phyloP scores from a whole-genome alignment of 75 land plant genomes.

The Pinus taeda region DNA sequence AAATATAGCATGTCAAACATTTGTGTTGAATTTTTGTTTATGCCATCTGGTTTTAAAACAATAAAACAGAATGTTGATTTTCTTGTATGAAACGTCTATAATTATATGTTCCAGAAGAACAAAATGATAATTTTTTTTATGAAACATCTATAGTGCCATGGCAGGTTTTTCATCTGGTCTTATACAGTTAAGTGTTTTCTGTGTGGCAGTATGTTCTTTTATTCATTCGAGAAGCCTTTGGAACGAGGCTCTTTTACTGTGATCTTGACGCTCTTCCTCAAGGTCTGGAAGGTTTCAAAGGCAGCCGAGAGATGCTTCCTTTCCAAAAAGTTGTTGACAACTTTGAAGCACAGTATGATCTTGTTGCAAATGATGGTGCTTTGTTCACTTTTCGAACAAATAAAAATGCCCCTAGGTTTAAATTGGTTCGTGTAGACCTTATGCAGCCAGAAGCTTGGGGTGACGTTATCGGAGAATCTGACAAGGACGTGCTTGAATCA shows the following conservation, averaged over 20 bases:
- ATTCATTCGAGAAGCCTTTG: conserved; percentile 72
- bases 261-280: conserved; percentile 55
- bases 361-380: conserved; percentile 84
- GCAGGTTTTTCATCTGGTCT: neutral
- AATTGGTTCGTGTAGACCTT: conserved; percentile 67
- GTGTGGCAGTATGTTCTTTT: conserved; percentile 30
- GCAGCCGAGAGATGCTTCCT: conserved; percentile 54
- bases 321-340: conserved; percentile 77
- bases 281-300: conserved; percentile 63
- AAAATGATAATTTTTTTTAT: neutral
- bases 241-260: conserved; percentile 82
- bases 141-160: neutral
- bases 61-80: too few species aligned
- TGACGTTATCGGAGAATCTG: conserved; percentile 70
- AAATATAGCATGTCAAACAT: neutral
- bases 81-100: too few species aligned
- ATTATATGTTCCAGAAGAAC: too few species aligned
- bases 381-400: conserved; percentile 90
- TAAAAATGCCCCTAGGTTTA: conserved; percentile 85
- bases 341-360: conserved; percentile 79
- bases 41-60: too few species aligned
- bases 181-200: neutral
- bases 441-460: conserved; percentile 67
- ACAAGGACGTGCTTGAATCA: conserved; percentile 75
- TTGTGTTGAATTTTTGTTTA: neutral